Evolutionary conservation across 2,329 filamentous ascomycete genomes (phyloP), one percentile per base, ranked within the genome.

Genomic region (Zasmidium cellare): DNA sequence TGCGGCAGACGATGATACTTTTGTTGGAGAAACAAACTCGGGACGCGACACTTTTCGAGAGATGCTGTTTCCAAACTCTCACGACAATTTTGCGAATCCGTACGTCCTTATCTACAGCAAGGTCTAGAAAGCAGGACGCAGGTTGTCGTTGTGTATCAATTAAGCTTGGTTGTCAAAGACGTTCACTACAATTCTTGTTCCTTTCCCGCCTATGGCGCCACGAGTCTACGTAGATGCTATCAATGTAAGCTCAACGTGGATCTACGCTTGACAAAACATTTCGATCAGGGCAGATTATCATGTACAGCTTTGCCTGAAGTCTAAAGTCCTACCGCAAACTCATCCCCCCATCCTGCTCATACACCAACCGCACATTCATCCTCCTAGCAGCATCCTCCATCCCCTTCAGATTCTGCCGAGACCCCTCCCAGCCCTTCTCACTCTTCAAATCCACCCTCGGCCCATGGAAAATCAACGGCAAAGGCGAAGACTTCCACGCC

Each of bases 391-490:
- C 14, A 22, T 48, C 9, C 20, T 22, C 19, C 46, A 47, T 19
- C 11, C 46, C 23, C 6, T 6, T 22, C 19, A 48, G 18, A 48
- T 23, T 24, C 46, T 20, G 9, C 19, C 14, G 9, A 22, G 9
- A 6, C 20, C 46, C 46, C 20, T 48, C 16, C n/a, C 19, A 5
- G 46, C 5, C 28, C 28, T 31, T 31, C 28, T 14, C 28, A 24
- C 19, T 48, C 20, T 2, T 24, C 46, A 14, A 6, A n/a, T 9
- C 11, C 6, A 23, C 9, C n/a, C 7, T 9, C 3, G 46, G 46
- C n/a, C 58, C 59, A 44, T 38, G 51, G 48, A 56, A 58, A 1
- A 61, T 7, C 18, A 61, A 19, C 2, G 59, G 59, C 45, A 61
- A 47, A 18, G 53, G 45, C 11, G 59, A 61, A 6, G 41, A 48